Evolutionary conservation across 257 asterid genomes (phyloP), one percentile per base, ranked within the genome.

Genomic region (Marsdenia floribunda): DNA sequence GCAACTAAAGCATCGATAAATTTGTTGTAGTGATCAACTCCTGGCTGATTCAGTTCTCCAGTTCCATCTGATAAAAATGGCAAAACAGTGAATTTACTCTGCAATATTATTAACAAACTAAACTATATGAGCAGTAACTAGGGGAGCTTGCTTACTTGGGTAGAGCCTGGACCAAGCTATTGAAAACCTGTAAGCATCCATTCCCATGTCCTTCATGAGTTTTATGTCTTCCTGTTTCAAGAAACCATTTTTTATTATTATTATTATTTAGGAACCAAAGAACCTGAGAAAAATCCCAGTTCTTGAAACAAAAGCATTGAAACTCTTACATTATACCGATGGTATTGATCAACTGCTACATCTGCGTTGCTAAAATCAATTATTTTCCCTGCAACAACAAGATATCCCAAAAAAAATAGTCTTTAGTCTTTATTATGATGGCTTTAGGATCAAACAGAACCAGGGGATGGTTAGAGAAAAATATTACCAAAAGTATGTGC

Each of bases 101-200:
- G 33, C 33, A 29, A 38, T 5, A 38, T 3, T 38, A 38, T 38
- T 38, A 38, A 38, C 42, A 38, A 38, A 58, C 1, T 22, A 3
- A 29, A 22, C 2, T 9, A 58, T 37, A 58, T 58, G 37, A 18
- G 10, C 3, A 21, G 13, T 55, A 0, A 58, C 35, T 22, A 1
- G 59, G 67, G 63, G 53, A 44, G 12, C 12, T 44, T 44, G 52
- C 90, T 83, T 83, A 94, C 98, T 86, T 12, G 99, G 99, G 78
- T 82, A 90, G 24, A 92, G 85, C 80, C 99, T 85, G 69, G 98
- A 75, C 99, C 99, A 92, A 46, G 99, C 90, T 75, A 94, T 92
- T 13, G 99, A 92, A 72, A 94, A 84, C 79, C 98, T 85, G 75
- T 87, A 94, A 68, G 97, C 97, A 92, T 94, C 97, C 93, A 94